These are phyloP conservation scores for Rhododendron simsii DNA, from an alignment of 148 eudicot species.

Conservation along the genomic window DNA sequence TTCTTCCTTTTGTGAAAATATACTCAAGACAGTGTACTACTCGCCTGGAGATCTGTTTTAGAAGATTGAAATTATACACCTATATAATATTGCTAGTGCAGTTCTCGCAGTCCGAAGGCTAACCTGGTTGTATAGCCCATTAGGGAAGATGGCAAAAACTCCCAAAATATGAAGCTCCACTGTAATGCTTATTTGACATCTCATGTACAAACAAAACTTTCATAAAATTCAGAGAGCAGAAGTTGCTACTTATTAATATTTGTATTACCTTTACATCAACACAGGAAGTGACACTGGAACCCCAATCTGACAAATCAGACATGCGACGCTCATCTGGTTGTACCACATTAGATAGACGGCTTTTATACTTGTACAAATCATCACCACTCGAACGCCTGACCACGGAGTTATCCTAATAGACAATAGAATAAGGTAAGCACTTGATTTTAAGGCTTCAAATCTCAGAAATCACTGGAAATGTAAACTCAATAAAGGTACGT, in stretches of 20 bases:
- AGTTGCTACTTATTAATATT: not conserved
- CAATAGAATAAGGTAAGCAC: not conserved
- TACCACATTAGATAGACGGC: conserved; percentile 29
- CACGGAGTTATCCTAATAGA: conserved; percentile 32
- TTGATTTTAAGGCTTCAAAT: not conserved
- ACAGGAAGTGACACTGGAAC: conserved; percentile 65
- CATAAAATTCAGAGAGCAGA: not conserved
- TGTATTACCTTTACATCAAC: conserved; percentile 61
- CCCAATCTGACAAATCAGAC: conserved; percentile 98
- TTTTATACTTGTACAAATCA: conserved; percentile 37
- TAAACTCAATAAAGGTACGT: not conserved
- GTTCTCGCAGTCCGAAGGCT: not conserved
- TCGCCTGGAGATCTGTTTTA: not conserved
- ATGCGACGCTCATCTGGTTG: conserved; percentile 90
- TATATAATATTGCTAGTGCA: not conserved
- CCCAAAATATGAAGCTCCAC: not conserved
- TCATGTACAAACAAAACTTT: not conserved
- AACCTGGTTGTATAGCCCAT: not conserved
- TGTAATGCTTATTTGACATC: not conserved
- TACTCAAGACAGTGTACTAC: not conserved
- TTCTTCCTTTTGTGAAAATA: not conserved
- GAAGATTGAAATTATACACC: not conserved
- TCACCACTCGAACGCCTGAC: conserved; percentile 30
- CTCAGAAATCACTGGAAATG: not conserved
- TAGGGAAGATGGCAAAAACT: not conserved